Evolutionary conservation across 352 stramenopile genomes (phyloP), one percentile per base, ranked within the genome.

Genomic region (Globisporangium iwayamae): DNA sequence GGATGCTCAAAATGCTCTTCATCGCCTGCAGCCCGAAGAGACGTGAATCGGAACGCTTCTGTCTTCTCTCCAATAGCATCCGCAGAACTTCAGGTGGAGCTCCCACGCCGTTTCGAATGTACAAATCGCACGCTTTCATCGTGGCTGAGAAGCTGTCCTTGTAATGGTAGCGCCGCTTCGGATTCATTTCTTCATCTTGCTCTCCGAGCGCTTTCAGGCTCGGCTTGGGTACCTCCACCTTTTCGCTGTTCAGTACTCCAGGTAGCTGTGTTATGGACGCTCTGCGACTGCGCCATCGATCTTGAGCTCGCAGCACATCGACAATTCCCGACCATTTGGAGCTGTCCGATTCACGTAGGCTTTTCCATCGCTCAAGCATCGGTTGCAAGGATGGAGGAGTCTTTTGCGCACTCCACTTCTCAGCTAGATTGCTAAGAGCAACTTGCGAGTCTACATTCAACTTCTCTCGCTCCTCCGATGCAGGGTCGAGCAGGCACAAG

Each of bases 311-410:
- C 39, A 96, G 57, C 0, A 96, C 81, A 58, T 93, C 80, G 2
- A 96, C 86, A 32, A 96, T 87, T 1, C 87, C 87, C 16, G 83
- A 90, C 87, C 87, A 96, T 60, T 93, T 94, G 0, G 81, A 91
- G 30, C 79, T 90, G 55, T 96, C 87, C 9, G 71, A 76, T 57
- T 94, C 77, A 9, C 78, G 65, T 32, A 96, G 48, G 9, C 76
- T 90, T 69, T 87, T 87, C 87, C 87, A 96, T 10, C 87, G 72
- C 56, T 96, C 87, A 34, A 94, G 76, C 85, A 96, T 94, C 9
- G 87, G 87, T 45, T 96, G 81, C 34, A 96, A 63, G 1, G 81
- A 92, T 14, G 87, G 87, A 32, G 84, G 85, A 1, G 87, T 93
- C 50, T 90, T 91, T 52, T 94, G 80, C 2, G 85, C 62, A 59